A percentile compares a stretch with the other conserved stretches of the same genome.
Conservation (phyloP, 1,284 basidiomycete species). For the Ustilago vetiveriae region DNA sequence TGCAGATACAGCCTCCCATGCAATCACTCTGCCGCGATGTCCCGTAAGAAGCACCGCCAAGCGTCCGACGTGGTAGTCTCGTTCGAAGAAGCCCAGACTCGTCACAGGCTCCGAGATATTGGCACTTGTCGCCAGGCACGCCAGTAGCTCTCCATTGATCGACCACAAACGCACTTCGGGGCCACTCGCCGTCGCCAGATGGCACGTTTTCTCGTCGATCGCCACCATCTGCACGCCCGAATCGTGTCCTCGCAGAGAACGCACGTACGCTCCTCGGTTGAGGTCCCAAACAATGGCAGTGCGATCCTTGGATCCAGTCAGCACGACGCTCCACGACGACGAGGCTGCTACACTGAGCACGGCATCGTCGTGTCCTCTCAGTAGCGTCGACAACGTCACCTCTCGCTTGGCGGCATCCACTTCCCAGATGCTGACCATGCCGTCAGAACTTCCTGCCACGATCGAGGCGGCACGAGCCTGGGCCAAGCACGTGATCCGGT, state of each 20-base stretch:
- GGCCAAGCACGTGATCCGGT: constrained; percentile 71
- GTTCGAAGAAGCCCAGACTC: constrained; percentile 80
- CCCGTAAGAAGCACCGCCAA: constrained; percentile 62
- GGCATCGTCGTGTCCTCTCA: constrained; percentile 76
- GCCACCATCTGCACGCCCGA: constrained; percentile 76
- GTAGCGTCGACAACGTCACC: constrained; percentile 70
- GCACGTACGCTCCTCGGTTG: constrained; percentile 71
- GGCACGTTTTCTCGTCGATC: constrained; percentile 85
- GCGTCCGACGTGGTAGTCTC: constrained; percentile 70
- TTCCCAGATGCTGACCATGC: constrained; percentile 49
- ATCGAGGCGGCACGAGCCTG: constrained; percentile 78
- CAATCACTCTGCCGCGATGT: constrained; percentile 59
- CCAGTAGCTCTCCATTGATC: constrained; percentile 80
- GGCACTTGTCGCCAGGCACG: constrained; percentile 72
- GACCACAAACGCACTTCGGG: constrained; percentile 79
- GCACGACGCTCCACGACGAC: constrained; percentile 80
- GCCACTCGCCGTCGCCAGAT: constrained; percentile 81
- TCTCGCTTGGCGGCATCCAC: constrained; percentile 36
- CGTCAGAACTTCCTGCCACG: constrained; percentile 74
- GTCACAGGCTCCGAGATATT: constrained; percentile 70
- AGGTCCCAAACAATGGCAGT: constrained; percentile 90
- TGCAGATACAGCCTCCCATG: constrained; percentile 55
- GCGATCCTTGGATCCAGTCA: constrained; percentile 85
- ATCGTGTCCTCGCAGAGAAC: constrained; percentile 55
- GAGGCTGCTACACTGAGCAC: constrained; percentile 80